A percentile compares a stretch with the other conserved stretches of the same genome.
phyloP scores from a whole-genome alignment of 345 rosid species.

The Turnera subulata region DNA sequence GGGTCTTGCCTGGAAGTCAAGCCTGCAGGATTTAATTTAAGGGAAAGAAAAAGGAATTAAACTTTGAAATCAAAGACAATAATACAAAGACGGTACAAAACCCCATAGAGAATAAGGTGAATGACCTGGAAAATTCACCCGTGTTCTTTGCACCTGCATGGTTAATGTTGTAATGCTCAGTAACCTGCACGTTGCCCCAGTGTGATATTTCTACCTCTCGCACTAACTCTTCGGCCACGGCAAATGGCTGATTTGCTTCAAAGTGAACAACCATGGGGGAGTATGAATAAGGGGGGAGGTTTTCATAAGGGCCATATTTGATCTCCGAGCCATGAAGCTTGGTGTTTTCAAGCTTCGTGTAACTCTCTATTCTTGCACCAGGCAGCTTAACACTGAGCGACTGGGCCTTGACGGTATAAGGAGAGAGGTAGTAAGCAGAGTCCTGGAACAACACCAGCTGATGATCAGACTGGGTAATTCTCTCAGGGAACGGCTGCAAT shows the following conservation, averaged over 20 bases:
- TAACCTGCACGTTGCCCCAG: slow-evolving; percentile 91
- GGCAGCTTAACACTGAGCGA: slow-evolving; percentile 70
- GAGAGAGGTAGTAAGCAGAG: slow-evolving; percentile 68
- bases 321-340: slow-evolving; percentile 69
- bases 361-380: slow-evolving; percentile 68
- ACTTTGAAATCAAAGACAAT: neutral
- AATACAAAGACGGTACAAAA: neutral
- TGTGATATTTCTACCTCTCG: slow-evolving; percentile 93
- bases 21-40: slow-evolving; percentile 37
- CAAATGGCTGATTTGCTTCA: slow-evolving; percentile 77
- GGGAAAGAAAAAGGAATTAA: slow-evolving; percentile 11
- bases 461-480: slow-evolving; percentile 75
- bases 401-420: slow-evolving; percentile 69
- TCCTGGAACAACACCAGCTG: slow-evolving; percentile 88
- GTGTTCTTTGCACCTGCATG: slow-evolving; percentile 79
- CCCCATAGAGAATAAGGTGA: neutral
- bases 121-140: slow-evolving; percentile 94
- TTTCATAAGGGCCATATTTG: slow-evolving; percentile 84
- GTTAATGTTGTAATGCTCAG: slow-evolving; percentile 71
- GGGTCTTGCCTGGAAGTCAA: slow-evolving; percentile 82
- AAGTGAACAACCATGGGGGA: slow-evolving; percentile 75
- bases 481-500: slow-evolving; percentile 76
- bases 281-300: slow-evolving; percentile 58
- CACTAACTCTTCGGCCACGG: slow-evolving; percentile 70
- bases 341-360: slow-evolving; percentile 61